Base-by-base conservation (phyloP, 345 rosid genomes). In the Rhizophora apiculata region DNA sequence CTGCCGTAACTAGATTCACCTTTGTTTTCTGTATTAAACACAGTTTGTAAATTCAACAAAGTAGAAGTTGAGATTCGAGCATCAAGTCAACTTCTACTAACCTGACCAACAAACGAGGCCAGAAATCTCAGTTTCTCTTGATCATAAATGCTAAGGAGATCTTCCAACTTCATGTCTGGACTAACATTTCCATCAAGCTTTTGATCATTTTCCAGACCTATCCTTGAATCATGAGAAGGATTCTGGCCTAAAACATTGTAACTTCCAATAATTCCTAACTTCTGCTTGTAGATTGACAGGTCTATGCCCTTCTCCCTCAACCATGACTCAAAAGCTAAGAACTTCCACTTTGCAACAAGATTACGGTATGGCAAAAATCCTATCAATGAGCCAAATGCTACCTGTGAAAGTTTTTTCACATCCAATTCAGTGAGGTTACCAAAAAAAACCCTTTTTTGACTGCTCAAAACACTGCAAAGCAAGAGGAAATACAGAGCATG, bases 261-360 rank as follows among this genome's bases (percentile, higher is more conserved):
- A 68, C 82, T 86, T 79, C 90, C 86, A 67, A 87, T 85, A 61
- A 89, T 84, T 68, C 90, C 92, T 74, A 86, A 77, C 72, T 80
- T 83, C 77, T 88, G 88, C 83, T 78, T 83, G 80, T 88, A 88
- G 63, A 63, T 62, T 37, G 91, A 85, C 76, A 96, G 99, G 64
- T 92, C 96, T 63, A 95, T 79, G 62, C 97, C 99, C 68, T 89
- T 95, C 80, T 78, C 83, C 72, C 88, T 81, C 85, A 92, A 71
- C 99, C 99, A 95, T 77, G 97, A 83, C 73, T 95, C 99, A 75
- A 95, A 90, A 49, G 96, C 96, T 60, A 89, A 75, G 81, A 92
- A 95, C 74, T 92, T 92, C 92, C 88, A 86, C 72, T 76, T 92
- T 74, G 90, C 81, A 63, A 84, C 83, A 46, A 95, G 96, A 79